Conservation (phyloP, 2,329 filamentous ascomycete genomes). For the Aspergillus pseudonomiae region DNA sequence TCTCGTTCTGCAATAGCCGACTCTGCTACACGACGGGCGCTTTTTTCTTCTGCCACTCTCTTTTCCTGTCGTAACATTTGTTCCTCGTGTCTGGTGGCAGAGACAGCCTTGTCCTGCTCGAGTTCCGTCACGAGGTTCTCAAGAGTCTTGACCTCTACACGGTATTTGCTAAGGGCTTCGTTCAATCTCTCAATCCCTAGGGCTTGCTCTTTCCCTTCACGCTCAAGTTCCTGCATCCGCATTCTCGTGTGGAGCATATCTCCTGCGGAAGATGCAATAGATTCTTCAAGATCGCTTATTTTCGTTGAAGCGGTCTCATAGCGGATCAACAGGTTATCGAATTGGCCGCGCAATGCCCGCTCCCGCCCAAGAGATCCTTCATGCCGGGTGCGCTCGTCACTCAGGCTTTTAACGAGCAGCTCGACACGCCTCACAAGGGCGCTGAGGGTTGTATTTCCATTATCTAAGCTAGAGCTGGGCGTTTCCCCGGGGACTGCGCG, state of each 20-base stretch:
- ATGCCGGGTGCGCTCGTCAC: slow-evolving; percentile 36
- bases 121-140: slow-evolving; percentile 46
- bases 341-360: slow-evolving; percentile 46
- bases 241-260: slow-evolving; percentile 51
- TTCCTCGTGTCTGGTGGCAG: slow-evolving; percentile 30
- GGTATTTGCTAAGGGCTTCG: slow-evolving; percentile 47
- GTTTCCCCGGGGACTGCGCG: slow-evolving; percentile 49
- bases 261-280: slow-evolving; percentile 45
- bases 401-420: slow-evolving; percentile 36
- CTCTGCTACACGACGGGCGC: slow-evolving; percentile 39
- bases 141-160: slow-evolving; percentile 45
- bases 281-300: slow-evolving; percentile 42
- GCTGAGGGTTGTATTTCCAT: slow-evolving; percentile 44
- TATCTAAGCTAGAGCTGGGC: slow-evolving; percentile 36
- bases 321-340: slow-evolving; percentile 44
- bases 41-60: slow-evolving; percentile 37
- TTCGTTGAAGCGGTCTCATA: slow-evolving; percentile 42
- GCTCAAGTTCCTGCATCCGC: slow-evolving; percentile 46
- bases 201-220: slow-evolving; percentile 43
- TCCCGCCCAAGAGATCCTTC: slow-evolving; percentile 42
- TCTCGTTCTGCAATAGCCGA: slow-evolving; percentile 37
- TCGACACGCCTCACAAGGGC: slow-evolving; percentile 45
- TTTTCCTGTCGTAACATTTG: slow-evolving; percentile 38
- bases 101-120: slow-evolving; percentile 42
- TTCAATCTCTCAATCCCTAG: slow-evolving; percentile 47